phyloP scores from a whole-genome alignment of 257 asterid species.

The Buddleja alternifolia region DNA sequence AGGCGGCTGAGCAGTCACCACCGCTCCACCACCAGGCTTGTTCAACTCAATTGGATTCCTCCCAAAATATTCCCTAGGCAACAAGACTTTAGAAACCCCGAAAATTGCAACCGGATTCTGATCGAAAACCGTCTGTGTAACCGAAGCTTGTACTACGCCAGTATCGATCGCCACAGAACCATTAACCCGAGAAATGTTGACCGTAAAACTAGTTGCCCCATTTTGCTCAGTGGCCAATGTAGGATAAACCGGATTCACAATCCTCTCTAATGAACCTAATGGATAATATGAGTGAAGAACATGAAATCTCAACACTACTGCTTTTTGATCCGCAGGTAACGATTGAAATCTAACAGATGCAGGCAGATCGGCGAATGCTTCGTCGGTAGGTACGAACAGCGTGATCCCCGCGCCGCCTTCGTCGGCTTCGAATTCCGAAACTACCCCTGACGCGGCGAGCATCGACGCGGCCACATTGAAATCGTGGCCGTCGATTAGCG shows the following conservation, averaged over 20 bases:
- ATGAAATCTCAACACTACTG: slow-evolving; percentile 70
- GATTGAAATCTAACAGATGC: slow-evolving; percentile 66
- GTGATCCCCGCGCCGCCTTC: slow-evolving; percentile 92
- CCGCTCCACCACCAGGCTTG: slow-evolving; percentile 42
- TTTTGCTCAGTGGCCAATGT: slow-evolving; percentile 81
- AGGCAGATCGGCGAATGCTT: slow-evolving; percentile 75
- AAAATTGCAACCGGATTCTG: slow-evolving; percentile 92
- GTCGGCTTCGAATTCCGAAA: slow-evolving; percentile 69
- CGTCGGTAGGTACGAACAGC: slow-evolving; percentile 80
- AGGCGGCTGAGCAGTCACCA: slow-evolving; percentile 60
- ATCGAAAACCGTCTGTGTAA: slow-evolving; percentile 86
- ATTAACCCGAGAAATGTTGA: slow-evolving; percentile 73
- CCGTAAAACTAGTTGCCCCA: slow-evolving; percentile 80
- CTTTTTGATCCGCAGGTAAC: slow-evolving; percentile 70
- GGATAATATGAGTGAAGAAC: slow-evolving; percentile 87
- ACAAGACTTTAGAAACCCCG: slow-evolving; percentile 72
- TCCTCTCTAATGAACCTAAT: slow-evolving; percentile 69
- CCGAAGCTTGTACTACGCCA: slow-evolving; percentile 72
- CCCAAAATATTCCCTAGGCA: slow-evolving; percentile 78
- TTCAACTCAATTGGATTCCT: slow-evolving; percentile 52
- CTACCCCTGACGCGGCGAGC: slow-evolving; percentile 83
- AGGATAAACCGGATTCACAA: slow-evolving; percentile 87
- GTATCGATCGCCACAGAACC: slow-evolving; percentile 77
- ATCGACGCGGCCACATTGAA: slow-evolving; percentile 90
- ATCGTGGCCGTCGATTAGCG: slow-evolving; percentile 74